phyloP scores from a whole-genome alignment of 331 rosid genomes.

The Quercus tomentella region DNA sequence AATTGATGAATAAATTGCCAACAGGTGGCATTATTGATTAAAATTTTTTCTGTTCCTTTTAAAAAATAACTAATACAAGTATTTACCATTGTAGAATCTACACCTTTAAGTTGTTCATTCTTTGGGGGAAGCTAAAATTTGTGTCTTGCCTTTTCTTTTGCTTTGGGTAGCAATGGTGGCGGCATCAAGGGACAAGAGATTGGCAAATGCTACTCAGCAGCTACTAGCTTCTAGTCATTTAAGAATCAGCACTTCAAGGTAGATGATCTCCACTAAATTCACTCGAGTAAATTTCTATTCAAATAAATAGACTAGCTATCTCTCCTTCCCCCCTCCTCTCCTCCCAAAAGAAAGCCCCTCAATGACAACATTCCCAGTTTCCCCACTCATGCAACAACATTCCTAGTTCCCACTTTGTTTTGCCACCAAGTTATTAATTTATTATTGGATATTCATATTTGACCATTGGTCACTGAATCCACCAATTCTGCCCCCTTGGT shows the following conservation, averaged over 20 bases:
- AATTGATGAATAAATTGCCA: slow-evolving; percentile 84
- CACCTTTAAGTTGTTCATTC: background rate
- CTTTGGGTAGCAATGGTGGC: slow-evolving; percentile 77
- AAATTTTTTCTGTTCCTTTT: background rate
- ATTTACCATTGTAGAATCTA: background rate
- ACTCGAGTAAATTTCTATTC: background rate
- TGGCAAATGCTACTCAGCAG: slow-evolving; percentile 84
- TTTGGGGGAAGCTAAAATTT: background rate
- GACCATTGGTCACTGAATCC: background rate
- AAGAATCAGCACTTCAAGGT: slow-evolving; percentile 98
- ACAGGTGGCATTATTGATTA: slow-evolving; percentile 53
- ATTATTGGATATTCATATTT: background rate
- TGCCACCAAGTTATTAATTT: background rate
- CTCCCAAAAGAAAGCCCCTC: background rate
- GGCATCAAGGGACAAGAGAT: slow-evolving; percentile 83
- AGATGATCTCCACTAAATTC: slow-evolving; percentile 26
- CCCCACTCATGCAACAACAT: no score
- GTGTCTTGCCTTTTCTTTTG: slow-evolving; percentile 13
- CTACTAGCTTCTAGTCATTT: slow-evolving; percentile 70
- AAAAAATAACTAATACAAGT: background rate
- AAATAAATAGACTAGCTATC: no score
- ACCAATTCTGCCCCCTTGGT: background rate
- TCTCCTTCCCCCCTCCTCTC: no score
- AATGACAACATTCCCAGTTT: background rate
- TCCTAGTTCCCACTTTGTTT: background rate